Base-by-base conservation (phyloP, 805 yeast species). In the Kurtzmaniella cleridarum region DNA sequence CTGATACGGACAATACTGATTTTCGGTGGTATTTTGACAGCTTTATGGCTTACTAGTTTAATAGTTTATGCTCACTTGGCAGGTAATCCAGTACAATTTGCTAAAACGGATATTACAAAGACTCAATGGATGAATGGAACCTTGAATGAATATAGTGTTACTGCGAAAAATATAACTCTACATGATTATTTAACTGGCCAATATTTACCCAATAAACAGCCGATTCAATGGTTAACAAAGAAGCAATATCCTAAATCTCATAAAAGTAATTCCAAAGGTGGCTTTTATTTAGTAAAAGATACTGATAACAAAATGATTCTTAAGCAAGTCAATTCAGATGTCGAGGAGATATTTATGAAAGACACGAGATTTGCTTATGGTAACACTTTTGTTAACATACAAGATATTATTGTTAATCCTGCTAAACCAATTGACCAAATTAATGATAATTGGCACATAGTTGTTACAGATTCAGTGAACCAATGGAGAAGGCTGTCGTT, bases 401-500 rank as follows among this genome's bases (percentile, higher is more conserved):
- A 53, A 0, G 59, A 57, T 2, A 57, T 75, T 33, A 34, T 44
- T 0, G 64, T 82, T 1, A 60, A 64, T 35, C 66, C 70, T 5
- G 47, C 62, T 0, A 51, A 70, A 10, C 60, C 69, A 3, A 60
- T 81, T 6, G 77, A 74, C 46, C 62, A 68, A 30, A 54, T 67
- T 8, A 34, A 36, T 2, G 59, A 70, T 16, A 71, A 52, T 14
- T 41, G 63, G 49, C 82, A 79, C 1, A 55, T 91, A 10, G 55
- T 88, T 2, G 60, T 61, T 4, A 71, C 93, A 0, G 74, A 85
- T 40, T 40, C 44, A 10, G 53, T 57, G 11, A 51, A 54, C 24
- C 75, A 79, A 50, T 68, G 71, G 71, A 48, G 73, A 34, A 64
- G 63, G 37, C 66, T 63, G 57, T 40, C 47, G 8, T 61, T 64